Conservation (phyloP, 2,329 filamentous ascomycete genomes). For the Xylaria arbuscula region DNA sequence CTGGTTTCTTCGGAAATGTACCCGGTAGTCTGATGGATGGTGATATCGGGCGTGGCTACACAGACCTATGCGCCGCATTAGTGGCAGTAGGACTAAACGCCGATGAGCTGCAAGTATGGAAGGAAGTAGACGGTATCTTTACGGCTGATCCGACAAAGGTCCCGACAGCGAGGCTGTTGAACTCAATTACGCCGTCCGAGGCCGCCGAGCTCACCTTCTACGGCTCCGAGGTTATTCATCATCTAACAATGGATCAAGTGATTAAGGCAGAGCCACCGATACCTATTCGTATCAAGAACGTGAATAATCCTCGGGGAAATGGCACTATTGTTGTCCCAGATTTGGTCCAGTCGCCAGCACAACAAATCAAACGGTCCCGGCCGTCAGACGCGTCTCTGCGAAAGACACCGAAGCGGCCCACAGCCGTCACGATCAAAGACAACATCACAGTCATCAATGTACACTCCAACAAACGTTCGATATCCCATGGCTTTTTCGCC, state of each 20-base stretch:
- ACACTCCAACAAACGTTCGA: conserved; percentile 95
- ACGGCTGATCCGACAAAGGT: conserved; percentile 84
- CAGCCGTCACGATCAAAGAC: conserved; percentile 96
- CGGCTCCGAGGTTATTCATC: conserved; percentile 96
- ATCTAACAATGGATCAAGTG: conserved; percentile 97
- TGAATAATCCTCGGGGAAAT: conserved; percentile 83
- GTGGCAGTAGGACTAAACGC: conserved; percentile 90
- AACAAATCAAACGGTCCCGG: conserved; percentile 66
- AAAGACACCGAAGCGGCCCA: conserved; percentile 78
- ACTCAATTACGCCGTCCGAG: conserved; percentile 91
- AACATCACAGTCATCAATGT: conserved; percentile 98
- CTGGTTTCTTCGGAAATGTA: conserved; percentile 94
- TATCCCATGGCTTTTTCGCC: conserved; percentile 95
- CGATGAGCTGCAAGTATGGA: conserved; percentile 95
- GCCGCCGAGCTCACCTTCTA: conserved; percentile 96
- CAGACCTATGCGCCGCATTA: conserved; percentile 92
- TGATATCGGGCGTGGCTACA: conserved; percentile 94
- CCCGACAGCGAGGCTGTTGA: conserved; percentile 89
- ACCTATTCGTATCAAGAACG: conserved; percentile 90
- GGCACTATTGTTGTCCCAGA: conserved; percentile 89
- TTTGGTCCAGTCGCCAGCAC: conserved; percentile 63
- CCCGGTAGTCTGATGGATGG: conserved; percentile 89
- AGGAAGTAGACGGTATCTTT: conserved; percentile 97
- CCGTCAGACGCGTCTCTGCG: conserved; percentile 60
- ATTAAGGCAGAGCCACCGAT: conserved; percentile 84